phyloP scores from a whole-genome alignment of 441 rosid species.

The Populus hybrid region DNA sequence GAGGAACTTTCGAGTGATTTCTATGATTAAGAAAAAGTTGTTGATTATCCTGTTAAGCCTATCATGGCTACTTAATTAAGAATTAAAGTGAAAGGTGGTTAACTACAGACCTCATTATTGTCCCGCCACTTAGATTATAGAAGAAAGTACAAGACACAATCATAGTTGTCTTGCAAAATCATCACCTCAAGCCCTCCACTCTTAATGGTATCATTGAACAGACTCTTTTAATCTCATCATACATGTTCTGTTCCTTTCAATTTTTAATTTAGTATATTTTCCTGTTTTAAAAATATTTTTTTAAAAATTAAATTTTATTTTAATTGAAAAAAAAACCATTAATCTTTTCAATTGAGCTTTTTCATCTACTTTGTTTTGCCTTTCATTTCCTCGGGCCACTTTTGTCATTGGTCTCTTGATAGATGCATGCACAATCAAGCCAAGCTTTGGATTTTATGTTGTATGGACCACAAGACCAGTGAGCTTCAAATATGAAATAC shows the following conservation, averaged over 20 bases:
- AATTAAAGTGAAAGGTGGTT: background rate
- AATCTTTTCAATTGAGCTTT: background rate
- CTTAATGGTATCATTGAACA: slow-evolving; percentile 34
- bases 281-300: too few species aligned
- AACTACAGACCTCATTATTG: slow-evolving; percentile 24
- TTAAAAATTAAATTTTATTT: too few species aligned
- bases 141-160: slow-evolving; percentile 51
- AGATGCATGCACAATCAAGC: slow-evolving; percentile 13
- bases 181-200: slow-evolving; percentile 31
- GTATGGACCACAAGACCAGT: slow-evolving; percentile 14
- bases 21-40: background rate
- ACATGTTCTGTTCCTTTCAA: slow-evolving; percentile 8
- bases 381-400: background rate
- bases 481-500: background rate
- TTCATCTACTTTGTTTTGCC: background rate
- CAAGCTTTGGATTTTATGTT: slow-evolving; percentile 17
- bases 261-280: background rate
- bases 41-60: background rate
- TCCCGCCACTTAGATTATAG: slow-evolving; percentile 25
- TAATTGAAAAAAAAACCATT: background rate
- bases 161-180: slow-evolving; percentile 37
- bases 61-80: slow-evolving; percentile 10
- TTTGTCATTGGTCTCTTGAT: background rate
- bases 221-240: slow-evolving; percentile 22
- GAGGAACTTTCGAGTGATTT: background rate